Evolutionary conservation across 2,329 filamentous ascomycete genomes (phyloP), one percentile per base, ranked within the genome.

Genomic region (Phialophora verrucosa): DNA sequence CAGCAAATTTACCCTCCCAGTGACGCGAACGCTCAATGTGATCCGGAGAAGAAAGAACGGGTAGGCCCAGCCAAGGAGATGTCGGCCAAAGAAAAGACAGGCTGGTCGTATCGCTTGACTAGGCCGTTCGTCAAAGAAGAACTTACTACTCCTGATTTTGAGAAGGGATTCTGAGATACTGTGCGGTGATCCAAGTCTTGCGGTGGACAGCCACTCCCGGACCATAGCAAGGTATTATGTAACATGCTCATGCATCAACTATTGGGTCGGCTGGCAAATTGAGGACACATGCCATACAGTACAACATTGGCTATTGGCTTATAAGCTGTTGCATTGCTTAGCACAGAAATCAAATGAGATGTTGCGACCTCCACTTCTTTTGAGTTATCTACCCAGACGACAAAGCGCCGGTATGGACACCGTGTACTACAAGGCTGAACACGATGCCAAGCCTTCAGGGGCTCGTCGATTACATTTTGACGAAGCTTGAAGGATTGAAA

Each of bases 81-180:
- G 49, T 54, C 59, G 3, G 59, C 59, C 31, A 61, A 61, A 44
- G 57, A 65, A 38, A 66, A 65, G 44, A 23, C 56, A 10, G 61
- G 67, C 35, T 71, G 61, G 70, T 68, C 59, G 5, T 68, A 64
- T 54, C 65, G 63, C 23, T 54, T 70, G 20, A 70, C 69, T n/a
- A 66, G 66, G 62, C 68, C 59, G 14, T 71, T 71, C 35, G 63
- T 68, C 23, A 67, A 66, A 59, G 58, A 66, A 25, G 67, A 67
- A 44, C 42, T 70, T 23, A 72, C 61, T 14, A 72, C 70, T 4
- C 69, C 70, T 23, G 69, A 72, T 57, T 65, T 65, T 54, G 63
- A 70, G 31, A 68, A 67, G 47, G 69, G 70, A n/a, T 59, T 69
- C 20, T 61, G 49, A 61, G 47, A 25, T 29, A 7, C 3, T n/a